phyloP scores from a whole-genome alignment of 164 flowering plant genomes.

The Pachysandra terminalis region DNA sequence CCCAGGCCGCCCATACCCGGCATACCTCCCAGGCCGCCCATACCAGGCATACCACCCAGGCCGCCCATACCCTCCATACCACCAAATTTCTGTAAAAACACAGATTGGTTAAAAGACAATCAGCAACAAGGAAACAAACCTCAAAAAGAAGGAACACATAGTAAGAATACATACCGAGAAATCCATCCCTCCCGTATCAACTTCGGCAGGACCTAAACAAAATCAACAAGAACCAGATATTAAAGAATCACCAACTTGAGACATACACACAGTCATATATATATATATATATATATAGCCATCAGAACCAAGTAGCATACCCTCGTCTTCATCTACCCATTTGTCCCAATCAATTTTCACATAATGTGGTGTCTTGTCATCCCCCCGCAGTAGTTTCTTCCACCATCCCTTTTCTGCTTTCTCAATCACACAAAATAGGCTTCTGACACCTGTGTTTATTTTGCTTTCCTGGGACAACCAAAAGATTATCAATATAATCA shows the following conservation, averaged over 20 bases:
- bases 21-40: conserved; percentile 26
- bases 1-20: conserved; percentile 23
- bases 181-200: conserved; percentile 86
- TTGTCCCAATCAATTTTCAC: conserved; percentile 96
- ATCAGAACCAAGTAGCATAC: conserved; percentile 20
- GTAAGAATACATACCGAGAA: conserved; percentile 58
- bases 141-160: neutral
- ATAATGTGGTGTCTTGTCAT: conserved; percentile 66
- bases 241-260: neutral
- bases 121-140: neutral
- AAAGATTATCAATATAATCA: neutral
- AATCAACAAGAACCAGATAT: conserved; percentile 4
- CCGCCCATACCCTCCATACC: conserved; percentile 40
- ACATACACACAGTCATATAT: neutral
- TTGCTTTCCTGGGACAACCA: conserved; percentile 62
- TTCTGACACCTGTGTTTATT: conserved; percentile 66
- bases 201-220: conserved; percentile 44
- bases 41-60: conserved; percentile 32
- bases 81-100: conserved; percentile 47
- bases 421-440: conserved; percentile 65
- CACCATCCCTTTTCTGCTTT: conserved; percentile 93
- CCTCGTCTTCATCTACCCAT: conserved; percentile 96
- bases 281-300: too few species aligned
- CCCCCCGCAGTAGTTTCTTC: conserved; percentile 67
- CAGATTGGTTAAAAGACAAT: conserved; percentile 3